Base-by-base conservation (phyloP, 176 grass and related monocot species). In the Oryza glumipatula region DNA sequence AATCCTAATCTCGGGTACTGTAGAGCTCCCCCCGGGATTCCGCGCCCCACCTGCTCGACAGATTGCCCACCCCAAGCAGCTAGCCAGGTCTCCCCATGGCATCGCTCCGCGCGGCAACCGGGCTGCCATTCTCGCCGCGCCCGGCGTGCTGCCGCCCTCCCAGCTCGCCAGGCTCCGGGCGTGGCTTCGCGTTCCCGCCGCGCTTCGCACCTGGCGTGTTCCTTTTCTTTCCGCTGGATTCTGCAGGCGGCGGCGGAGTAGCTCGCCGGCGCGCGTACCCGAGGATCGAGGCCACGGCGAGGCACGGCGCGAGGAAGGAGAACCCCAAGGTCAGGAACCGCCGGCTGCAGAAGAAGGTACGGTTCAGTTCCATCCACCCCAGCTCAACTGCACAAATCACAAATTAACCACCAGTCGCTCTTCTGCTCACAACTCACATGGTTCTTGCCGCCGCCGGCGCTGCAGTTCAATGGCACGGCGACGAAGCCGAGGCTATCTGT, bases 271-370 rank as follows among this genome's bases (percentile, higher is more conserved):
- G 67, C 8, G n/a, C 22, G 35, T 90, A 32, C 85, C 88, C 75
- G 15, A 90, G 88, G 76, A 87, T 99, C 48, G 81, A 91, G 67
- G 96, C 91, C 1, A 92, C 86, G 4, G 86, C 89, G 28, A 89
- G 88, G 90, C 82, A 85, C 19, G 73, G 69, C 32, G 51, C 93
- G 7, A 82, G 83, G 21, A 94, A 76, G 86, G 96, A 99, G 87
- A 99, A 41, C 22, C 78, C 91, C 48, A 99, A 99, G 78, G 88
- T 91, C 81, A 96, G 93, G 80, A 94, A 94, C 86, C 84, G 88
- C 16, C 78, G 86, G n/a, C 74, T 86, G 43, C 85, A 87, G 86
- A 96, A 79, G 85, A 96, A 99, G 96, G 96, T 96, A 79, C 9
- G 51, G 23, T 17, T 68, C 74, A 30, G 58, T 46, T 33, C 35